Conservation (phyloP, 345 rosid species). For the Odontarrhena argentea region DNA sequence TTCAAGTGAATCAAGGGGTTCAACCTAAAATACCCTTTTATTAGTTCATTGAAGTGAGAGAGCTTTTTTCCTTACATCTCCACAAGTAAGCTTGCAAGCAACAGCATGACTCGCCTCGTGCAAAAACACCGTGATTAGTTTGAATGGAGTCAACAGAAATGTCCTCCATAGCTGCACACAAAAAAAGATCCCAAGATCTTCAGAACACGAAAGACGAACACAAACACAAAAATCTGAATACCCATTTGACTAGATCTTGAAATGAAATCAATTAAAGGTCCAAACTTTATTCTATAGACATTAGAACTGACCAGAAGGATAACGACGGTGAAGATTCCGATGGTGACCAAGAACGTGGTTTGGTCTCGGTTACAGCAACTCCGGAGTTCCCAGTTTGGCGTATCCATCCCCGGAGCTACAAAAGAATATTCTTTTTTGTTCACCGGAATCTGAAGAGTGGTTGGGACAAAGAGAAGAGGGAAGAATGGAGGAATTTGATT, state of each 20-base stretch:
- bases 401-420: conserved; percentile 25
- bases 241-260: conserved; percentile 28
- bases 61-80: conserved; percentile 63
- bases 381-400: conserved; percentile 86
- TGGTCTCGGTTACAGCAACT: conserved; percentile 81
- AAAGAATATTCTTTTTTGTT: conserved; percentile 10
- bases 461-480: conserved; percentile 18
- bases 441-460: conserved; percentile 30
- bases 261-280: conserved; percentile 16
- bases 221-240: conserved; percentile 6
- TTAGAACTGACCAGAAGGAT: conserved; percentile 66
- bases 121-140: conserved; percentile 92
- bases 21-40: conserved; percentile 20
- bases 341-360: conserved; percentile 56
- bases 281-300: conserved; percentile 11
- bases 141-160: conserved; percentile 77
- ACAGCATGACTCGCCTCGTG: conserved; percentile 98
- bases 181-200: conserved; percentile 3
- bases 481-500: conserved; percentile 35
- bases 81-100: conserved; percentile 98
- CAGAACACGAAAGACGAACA: conserved; percentile 6
- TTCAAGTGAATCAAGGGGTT: conserved; percentile 2
- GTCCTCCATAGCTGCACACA: conserved; percentile 88
- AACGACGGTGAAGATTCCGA: conserved; percentile 83
- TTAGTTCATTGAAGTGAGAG: conserved; percentile 21